A percentile compares a stretch with the other conserved stretches of the same genome.
These are phyloP conservation scores for Potentilla sterilis DNA, from an alignment of 306 rosid species.

Conservation along the genomic window DNA sequence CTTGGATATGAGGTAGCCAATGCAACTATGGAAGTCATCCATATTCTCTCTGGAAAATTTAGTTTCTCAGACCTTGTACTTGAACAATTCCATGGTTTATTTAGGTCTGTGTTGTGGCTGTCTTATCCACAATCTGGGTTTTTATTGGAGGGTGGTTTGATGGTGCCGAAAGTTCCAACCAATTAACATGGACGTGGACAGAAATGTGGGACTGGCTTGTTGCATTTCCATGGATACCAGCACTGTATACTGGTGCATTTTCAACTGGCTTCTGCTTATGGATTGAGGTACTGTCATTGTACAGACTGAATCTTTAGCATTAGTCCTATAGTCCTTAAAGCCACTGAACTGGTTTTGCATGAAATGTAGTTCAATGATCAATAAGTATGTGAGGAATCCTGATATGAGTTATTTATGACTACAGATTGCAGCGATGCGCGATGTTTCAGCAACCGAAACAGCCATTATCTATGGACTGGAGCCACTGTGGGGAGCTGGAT, in stretches of 20 bases:
- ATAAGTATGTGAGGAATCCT: not conserved
- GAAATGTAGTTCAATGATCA: not conserved
- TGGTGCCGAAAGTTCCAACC: constrained; percentile 31
- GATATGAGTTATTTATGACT: not conserved
- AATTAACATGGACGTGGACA: constrained; percentile 50
- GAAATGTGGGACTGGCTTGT: constrained; percentile 48
- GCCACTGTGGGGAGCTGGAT: constrained; percentile 79
- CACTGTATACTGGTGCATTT: constrained; percentile 65
- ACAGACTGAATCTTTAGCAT: not conserved
- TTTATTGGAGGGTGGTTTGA: constrained; percentile 46
- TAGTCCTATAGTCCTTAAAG: not conserved
- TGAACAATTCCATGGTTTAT: constrained; percentile 9
- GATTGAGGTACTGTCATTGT: constrained; percentile 50
- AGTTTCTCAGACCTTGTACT: not conserved
- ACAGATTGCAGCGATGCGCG: constrained; percentile 73
- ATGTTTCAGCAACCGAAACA: constrained; percentile 77
- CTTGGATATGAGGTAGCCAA: constrained; percentile 57
- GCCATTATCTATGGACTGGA: constrained; percentile 74
- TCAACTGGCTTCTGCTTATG: constrained; percentile 70
- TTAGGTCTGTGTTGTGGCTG: constrained; percentile 54
- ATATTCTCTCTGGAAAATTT: constrained; percentile 9
- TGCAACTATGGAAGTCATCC: not conserved
- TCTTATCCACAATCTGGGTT: constrained; percentile 55
- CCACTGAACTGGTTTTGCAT: not conserved
- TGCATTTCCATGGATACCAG: constrained; percentile 75